Evolutionary conservation across 1,284 basidiomycete genomes (phyloP).

Genomic region (Fomitopsis palustris): DNA sequence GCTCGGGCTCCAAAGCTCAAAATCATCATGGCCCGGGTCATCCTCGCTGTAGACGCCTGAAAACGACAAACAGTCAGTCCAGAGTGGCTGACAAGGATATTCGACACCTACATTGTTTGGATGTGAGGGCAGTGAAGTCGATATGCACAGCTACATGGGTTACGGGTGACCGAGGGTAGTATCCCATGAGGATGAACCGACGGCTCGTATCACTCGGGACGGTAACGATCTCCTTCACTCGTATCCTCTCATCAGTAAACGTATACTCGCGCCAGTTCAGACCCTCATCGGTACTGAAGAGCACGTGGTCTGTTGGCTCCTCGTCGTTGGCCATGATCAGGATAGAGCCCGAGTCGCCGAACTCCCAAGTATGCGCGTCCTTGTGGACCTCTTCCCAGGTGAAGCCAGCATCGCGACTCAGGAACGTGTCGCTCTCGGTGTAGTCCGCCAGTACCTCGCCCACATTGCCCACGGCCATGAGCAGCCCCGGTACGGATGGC

Average conservation of each 20-base stretch:
- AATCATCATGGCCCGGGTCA: constrained; percentile 82
- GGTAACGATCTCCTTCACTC: constrained; percentile 80
- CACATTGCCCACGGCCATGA: constrained; percentile 98
- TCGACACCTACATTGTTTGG: constrained; percentile 61
- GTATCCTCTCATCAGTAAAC: constrained; percentile 74
- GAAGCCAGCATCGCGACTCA: constrained; percentile 95
- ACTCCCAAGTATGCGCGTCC: constrained; percentile 97
- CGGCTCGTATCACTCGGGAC: constrained; percentile 90
- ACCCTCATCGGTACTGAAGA: constrained; percentile 91
- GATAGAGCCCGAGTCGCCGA: constrained; percentile 94
- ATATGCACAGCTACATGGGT: constrained; percentile 77
- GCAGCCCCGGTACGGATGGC: constrained; percentile 87
- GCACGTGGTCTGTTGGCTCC: constrained; percentile 83
- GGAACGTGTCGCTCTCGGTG: constrained; percentile 90
- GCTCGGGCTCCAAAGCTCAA: constrained; percentile 93
- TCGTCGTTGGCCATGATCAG: constrained; percentile 95
- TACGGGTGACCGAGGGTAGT: constrained; percentile 45
- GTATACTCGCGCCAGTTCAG: constrained; percentile 84
- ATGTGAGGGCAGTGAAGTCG: constrained; percentile 83
- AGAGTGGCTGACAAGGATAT: not conserved
- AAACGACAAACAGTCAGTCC: constrained; percentile 9
- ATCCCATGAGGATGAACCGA: constrained; percentile 86
- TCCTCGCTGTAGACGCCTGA: constrained; percentile 67
- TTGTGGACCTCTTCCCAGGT: constrained; percentile 99
- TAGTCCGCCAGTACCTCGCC: constrained; percentile 83